Conservation (phyloP, 495 filamentous ascomycete genomes). For the Xylaria bambusicola region DNA sequence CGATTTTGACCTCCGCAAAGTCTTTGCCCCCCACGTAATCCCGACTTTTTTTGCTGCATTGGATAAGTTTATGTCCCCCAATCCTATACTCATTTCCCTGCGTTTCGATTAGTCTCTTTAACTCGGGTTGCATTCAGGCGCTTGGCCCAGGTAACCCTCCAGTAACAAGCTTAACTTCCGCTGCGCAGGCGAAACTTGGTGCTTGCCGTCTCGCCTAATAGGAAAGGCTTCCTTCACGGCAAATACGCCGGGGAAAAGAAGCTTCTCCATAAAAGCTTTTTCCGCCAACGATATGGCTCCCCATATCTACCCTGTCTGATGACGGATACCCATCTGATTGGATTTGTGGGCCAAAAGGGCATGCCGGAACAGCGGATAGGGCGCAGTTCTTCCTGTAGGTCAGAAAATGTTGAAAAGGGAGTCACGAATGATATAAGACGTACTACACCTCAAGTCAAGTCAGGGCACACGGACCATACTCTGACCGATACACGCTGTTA, state of each 20-base stretch:
- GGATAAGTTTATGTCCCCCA: neutral
- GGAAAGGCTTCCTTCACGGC: neutral
- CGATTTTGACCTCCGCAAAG: slow-evolving; percentile 1
- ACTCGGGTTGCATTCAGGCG: neutral
- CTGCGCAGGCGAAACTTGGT: neutral
- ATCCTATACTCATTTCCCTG: neutral
- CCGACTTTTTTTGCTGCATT: neutral
- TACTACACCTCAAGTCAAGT: neutral
- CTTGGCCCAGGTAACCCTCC: neutral
- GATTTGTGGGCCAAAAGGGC: slow-evolving; percentile 18
- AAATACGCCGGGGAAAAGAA: slow-evolving; percentile 1
- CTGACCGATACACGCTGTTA: slow-evolving; percentile 2
- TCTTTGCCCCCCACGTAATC: slow-evolving; percentile 9
- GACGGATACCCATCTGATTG: slow-evolving; percentile 15
- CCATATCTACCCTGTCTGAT: slow-evolving; percentile 2
- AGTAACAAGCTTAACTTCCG: neutral
- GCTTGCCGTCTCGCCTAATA: slow-evolving; percentile 1
- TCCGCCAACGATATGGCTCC: slow-evolving; percentile 16
- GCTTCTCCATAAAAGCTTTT: slow-evolving; percentile 10
- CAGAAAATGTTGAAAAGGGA: neutral
- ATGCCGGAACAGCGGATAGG: slow-evolving; percentile 17
- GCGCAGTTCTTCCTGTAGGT: slow-evolving; percentile 6
- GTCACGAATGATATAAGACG: slow-evolving; percentile 3
- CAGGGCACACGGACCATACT: neutral
- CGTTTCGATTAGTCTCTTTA: neutral